phyloP scores from a whole-genome alignment of 371 early-diverging fungal genomes.

The Ordospora colligata region DNA sequence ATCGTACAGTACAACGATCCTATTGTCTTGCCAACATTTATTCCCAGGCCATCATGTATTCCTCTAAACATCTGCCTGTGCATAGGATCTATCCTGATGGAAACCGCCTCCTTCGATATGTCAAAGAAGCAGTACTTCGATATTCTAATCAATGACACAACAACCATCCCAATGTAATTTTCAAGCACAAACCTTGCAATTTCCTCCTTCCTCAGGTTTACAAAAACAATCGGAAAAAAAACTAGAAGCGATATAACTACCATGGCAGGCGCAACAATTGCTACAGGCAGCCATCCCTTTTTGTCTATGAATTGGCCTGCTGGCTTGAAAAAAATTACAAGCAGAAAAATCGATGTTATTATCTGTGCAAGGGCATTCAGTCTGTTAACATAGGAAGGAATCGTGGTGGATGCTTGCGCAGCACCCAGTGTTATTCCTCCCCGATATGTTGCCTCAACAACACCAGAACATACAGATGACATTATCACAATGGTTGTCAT shows the following conservation, averaged over 20 bases:
- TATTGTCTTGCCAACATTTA: conserved; percentile 59
- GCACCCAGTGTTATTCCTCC: not conserved
- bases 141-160: conserved; percentile 39
- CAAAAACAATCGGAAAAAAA: conserved; percentile 4
- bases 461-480: not conserved
- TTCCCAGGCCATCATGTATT: conserved; percentile 58
- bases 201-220: not conserved
- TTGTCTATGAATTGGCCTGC: conserved; percentile 2
- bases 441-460: conserved; percentile 13
- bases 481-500: not conserved
- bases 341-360: conserved; percentile 1
- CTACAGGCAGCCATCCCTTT: not conserved
- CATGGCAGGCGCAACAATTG: not conserved
- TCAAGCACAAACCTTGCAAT: not conserved
- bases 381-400: not conserved
- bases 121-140: conserved; percentile 61
- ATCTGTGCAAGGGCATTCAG: conserved; percentile 4
- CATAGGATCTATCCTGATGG: conserved; percentile 52
- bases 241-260: not conserved
- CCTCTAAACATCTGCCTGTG: conserved; percentile 54
- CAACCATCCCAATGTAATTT: conserved; percentile 3
- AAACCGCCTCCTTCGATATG: conserved; percentile 57
- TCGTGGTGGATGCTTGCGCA: not conserved
- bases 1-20: conserved; percentile 33
- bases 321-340: conserved; percentile 10